A percentile compares a stretch with the other conserved stretches of the same genome.
Evolutionary conservation across 768 basidiomycete species (phyloP).

Genomic region (Psilocybe azurescens): DNA sequence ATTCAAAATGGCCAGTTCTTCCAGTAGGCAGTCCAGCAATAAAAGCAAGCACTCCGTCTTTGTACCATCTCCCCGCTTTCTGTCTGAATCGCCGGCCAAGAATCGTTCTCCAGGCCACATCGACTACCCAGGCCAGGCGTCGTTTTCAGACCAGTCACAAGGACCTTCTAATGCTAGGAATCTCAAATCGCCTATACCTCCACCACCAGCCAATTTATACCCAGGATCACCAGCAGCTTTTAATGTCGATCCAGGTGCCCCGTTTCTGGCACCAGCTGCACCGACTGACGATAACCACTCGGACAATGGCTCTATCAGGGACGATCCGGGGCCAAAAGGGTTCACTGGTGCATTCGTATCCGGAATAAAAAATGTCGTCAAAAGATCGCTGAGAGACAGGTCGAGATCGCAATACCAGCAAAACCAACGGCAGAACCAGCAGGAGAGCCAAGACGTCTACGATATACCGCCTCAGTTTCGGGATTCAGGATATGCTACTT

Average conservation of each 20-base stretch:
- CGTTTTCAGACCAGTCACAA: not conserved
- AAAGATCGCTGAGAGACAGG: conserved; percentile 19
- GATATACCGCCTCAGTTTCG: conserved; percentile 8
- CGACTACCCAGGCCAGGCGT: conserved; percentile 5
- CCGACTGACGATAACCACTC: conserved; percentile 14
- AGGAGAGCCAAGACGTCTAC: not conserved
- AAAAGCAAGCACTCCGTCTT: conserved; percentile 11
- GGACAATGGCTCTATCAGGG: conserved; percentile 6
- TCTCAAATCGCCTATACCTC: conserved; percentile 23
- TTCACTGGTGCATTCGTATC: conserved; percentile 36
- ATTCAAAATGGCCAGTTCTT: not conserved
- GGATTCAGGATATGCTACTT: conserved; percentile 26
- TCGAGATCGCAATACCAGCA: not conserved
- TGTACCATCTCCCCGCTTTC: conserved; percentile 25
- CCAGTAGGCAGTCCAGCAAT: not conserved
- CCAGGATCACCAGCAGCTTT: conserved; percentile 16
- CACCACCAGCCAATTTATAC: conserved; percentile 28
- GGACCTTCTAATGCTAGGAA: not conserved
- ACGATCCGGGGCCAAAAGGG: conserved; percentile 11
- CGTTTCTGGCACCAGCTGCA: conserved; percentile 27
- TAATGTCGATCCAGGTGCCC: conserved; percentile 28
- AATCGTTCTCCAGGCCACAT: not conserved
- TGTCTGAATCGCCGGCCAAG: conserved; percentile 19
- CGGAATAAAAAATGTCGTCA: conserved; percentile 36
- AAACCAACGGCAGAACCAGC: not conserved